phyloP scores from a whole-genome alignment of 441 rosid species.

The Adansonia gregorii region DNA sequence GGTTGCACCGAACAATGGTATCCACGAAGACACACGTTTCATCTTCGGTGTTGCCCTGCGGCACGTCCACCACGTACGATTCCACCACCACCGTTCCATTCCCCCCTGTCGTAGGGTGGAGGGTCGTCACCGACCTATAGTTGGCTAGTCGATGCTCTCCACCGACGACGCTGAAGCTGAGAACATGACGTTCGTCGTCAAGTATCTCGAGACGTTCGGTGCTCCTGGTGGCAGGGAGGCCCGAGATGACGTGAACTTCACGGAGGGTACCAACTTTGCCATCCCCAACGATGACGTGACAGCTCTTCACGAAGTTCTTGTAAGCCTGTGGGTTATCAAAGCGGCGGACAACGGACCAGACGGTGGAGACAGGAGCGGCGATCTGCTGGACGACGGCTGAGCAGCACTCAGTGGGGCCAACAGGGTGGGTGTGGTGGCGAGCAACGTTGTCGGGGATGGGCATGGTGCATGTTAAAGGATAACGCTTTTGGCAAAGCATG shows the following conservation, averaged over 20 bases:
- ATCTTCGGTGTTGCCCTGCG: conserved; percentile 65
- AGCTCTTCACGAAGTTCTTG: conserved; percentile 72
- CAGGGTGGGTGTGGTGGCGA: conserved; percentile 54
- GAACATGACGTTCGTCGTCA: conserved; percentile 64
- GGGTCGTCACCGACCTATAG: conserved; percentile 69
- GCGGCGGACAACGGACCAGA: conserved; percentile 75
- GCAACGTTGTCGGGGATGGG: conserved; percentile 46
- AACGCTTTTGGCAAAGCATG: conserved; percentile 48
- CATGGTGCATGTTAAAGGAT: conserved; percentile 44
- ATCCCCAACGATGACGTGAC: conserved; percentile 58
- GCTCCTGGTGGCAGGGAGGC: conserved; percentile 64
- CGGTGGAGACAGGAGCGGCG: conserved; percentile 58
- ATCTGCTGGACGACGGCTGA: conserved; percentile 68
- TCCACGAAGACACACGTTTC: conserved; percentile 71
- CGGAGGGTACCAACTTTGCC: conserved; percentile 66
- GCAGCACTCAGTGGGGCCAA: conserved; percentile 61
- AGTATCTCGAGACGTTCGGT: conserved; percentile 68
- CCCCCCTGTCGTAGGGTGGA: conserved; percentile 47
- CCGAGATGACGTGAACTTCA: conserved; percentile 63
- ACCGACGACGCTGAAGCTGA: conserved; percentile 73
- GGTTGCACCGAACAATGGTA: conserved; percentile 71
- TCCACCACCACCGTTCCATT: conserved; percentile 60
- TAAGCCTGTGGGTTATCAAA: conserved; percentile 69
- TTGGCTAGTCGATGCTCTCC: conserved; percentile 71
- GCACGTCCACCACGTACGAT: conserved; percentile 73